Evolutionary conservation across 1,284 basidiomycete species (phyloP).

Genomic region (Trichosporon sp.): DNA sequence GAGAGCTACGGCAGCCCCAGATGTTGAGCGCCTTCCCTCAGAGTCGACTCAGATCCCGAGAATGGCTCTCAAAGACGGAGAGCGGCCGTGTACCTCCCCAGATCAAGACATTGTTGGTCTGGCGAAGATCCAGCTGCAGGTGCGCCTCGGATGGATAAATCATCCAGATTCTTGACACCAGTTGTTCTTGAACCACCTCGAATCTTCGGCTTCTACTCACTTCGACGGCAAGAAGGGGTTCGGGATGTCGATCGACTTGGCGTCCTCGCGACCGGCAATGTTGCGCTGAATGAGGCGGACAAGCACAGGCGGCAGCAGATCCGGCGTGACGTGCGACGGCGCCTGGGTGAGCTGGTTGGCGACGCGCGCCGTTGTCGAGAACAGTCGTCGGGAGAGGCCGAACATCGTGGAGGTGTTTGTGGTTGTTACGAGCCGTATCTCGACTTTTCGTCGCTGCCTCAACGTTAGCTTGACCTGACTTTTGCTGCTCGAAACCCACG

Average conservation of each 20-base stretch:
- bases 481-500: neutral
- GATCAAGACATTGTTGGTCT: no score
- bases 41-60: no score
- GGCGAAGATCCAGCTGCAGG: no score
- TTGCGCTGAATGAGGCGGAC: conserved; percentile 17
- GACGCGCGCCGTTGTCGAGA: conserved; percentile 14
- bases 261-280: neutral
- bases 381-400: conserved; percentile 16
- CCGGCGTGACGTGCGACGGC: conserved; percentile 13
- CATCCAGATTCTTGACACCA: no score
- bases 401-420: conserved; percentile 9
- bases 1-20: no score
- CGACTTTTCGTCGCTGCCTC: neutral
- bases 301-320: conserved; percentile 22
- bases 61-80: no score
- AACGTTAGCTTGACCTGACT: neutral
- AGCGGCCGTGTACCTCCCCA: no score
- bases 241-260: conserved; percentile 15
- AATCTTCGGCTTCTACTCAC: neutral
- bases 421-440: neutral
- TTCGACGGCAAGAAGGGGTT: conserved; percentile 34
- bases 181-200: neutral
- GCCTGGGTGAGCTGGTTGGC: neutral
- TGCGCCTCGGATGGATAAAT: no score
- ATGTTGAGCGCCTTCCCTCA: no score